Evolutionary conservation across 345 rosid genomes (phyloP), one percentile per base, ranked within the genome.

Genomic region (Populus alba): DNA sequence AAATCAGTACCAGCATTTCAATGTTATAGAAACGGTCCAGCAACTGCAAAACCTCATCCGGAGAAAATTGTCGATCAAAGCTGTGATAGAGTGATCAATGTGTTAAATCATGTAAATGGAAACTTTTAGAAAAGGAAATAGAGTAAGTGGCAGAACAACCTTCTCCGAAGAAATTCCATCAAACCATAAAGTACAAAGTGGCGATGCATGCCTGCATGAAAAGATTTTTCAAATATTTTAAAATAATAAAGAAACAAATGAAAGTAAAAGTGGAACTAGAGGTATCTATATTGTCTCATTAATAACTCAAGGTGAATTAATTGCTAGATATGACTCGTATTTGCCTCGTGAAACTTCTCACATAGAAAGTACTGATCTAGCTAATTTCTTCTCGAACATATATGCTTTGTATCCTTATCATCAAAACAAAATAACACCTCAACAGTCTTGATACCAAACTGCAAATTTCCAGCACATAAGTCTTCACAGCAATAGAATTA

Each of bases 151-250:
- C 35, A 69, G 29, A 66, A 78, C 79, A 80, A 95, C 99, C 98
- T 96, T 87, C 86, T 90, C 29, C 91, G 87, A 62, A 96, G 89
- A 84, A 87, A 92, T 65, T 94, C 99, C 98, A 92, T 92, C 6
- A 96, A 88, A 85, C 99, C 97, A 71, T 86, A 96, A 43, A 96
- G 89, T 83, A 94, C 92, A 83, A 96, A 94, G 83, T 96, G 98
- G 39, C 95, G 94, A 84, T 92, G 99, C 66, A 94, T 84, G 77
- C 99, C 99, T 94, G 91, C 86, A 77, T 16, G 45, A 73, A 73
- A 69, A 66, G 39, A 59, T 55, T 38, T 69, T 33, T 59, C 72
- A 22, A 57, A 17, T 41, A 17, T 47, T 72, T 53, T 15, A 31
- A 66, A 11, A 11, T 11, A 63, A 33, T 18, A 66, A 27, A 29